Base-by-base conservation (phyloP, 176 grass and related monocot species). In the Luzula sylvatica region DNA sequence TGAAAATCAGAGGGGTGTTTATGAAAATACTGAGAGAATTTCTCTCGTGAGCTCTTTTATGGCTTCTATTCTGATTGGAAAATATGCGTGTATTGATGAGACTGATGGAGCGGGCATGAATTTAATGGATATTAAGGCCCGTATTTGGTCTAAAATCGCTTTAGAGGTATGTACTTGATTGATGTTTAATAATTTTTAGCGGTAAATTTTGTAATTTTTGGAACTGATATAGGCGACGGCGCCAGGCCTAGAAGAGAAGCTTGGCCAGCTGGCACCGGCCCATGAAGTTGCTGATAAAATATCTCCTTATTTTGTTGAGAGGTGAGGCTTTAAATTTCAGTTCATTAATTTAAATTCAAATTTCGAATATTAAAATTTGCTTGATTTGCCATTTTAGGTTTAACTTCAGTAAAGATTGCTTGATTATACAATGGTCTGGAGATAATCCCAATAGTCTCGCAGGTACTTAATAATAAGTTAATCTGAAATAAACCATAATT, bases 371-470 rank as follows among this genome's bases (percentile, higher is more conserved):
- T 9, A 23, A 69, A 66, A 30, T 32, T n/a, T 7, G 49, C 13
- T 43, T 16, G 26, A 65, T 22, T 45, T 11, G 17, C 52, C 35
- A 49, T 66, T 81, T 58, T 77, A 96, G 90, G 74, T 81, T 60
- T 70, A 68, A 76, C 53, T 96, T 96, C 56, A 77, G 82, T 50
- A 86, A 86, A 43, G 78, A 58, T 26, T 89, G 84, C 73, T 41
- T 89, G 50, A 67, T 89, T 47, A 86, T 96, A 55, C 84, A 96
- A 15, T 96, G 90, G 84, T 89, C 90, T 42, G 90, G 81, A 49
- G 90, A 96, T 61, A 96, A 96, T 61, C 90, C 90, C 43, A 96
- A 89, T 66, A 96, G 84, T 60, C 84, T 96, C 66, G 90, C 84
- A 82, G 90, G 84, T 96, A 63, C 20, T 76, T 69, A 24, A 11